Base-by-base conservation (phyloP, 331 rosid species). In the Malus hybrid region DNA sequence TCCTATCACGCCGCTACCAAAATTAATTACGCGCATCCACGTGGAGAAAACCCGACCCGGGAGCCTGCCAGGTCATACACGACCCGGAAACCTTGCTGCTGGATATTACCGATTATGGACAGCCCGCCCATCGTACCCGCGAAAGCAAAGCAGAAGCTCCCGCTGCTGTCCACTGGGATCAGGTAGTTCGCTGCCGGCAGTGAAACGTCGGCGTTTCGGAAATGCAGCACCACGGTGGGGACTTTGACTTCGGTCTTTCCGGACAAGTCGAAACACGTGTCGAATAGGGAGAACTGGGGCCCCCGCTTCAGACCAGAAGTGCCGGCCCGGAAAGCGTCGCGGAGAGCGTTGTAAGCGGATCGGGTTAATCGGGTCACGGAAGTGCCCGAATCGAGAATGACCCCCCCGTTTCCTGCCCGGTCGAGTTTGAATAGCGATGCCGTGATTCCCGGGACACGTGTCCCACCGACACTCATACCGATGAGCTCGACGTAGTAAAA, bases 81-180 rank as follows among this genome's bases (percentile, higher is more conserved):
- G 0, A 93, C 87, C 79, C 93, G 91, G 39, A 90, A 87, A 6
- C 97, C 97, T 82, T 93, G 97, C 65, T 93, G 98, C 84, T 93
- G 97, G 55, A 93, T 91, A 55, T 93, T 93, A 0, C 98, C 98
- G 1, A 93, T 82, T 0, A 93, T 91, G 1, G 98, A 93, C 75
- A 93, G 78, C 46, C 90, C 88, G 19, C 88, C 76, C 83, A 65
- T 76, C 1, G 96, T 89, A 7, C 86, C 96, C 6, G 98, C 96
- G 44, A 93, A 91, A 0, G 97, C 97, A 31, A 93, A 93, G 84
- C 97, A 93, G 60, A 87, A 93, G 2, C 59, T 86, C 0, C 90
- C 92, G 10, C 46, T 73, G 2, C 9, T 80, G 15, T 93, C 90
- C 63, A 91, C 89, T 11, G 98, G 94, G 32, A 91, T 83, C 70